These are phyloP conservation scores for Alternaria arbusti DNA, from an alignment of 2,329 filamentous ascomycete genomes.

Conservation along the genomic window DNA sequence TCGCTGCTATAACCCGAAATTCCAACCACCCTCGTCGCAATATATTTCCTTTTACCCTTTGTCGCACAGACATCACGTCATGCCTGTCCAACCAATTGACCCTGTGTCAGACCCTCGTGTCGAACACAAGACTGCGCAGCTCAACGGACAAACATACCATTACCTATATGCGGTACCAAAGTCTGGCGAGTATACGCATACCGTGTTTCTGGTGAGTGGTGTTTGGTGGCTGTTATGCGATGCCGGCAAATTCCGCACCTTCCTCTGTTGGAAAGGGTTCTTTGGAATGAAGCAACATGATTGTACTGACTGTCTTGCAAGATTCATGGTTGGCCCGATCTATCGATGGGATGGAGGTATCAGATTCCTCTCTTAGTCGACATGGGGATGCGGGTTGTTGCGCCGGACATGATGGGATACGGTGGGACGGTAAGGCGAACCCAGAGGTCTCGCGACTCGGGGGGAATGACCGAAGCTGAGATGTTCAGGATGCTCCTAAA, in stretches of 20 bases:
- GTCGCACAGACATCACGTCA: slow-evolving; percentile 36
- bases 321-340: slow-evolving; percentile 83
- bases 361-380: slow-evolving; percentile 80
- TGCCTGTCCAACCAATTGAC: slow-evolving; percentile 67
- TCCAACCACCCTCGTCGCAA: not conserved
- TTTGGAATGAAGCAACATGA: not conserved
- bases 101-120: slow-evolving; percentile 70
- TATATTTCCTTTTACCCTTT: slow-evolving; percentile 6
- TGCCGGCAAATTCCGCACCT: not conserved
- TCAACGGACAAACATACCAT: slow-evolving; percentile 75
- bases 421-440: slow-evolving; percentile 66
- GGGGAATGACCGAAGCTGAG: not conserved
- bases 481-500: slow-evolving; percentile 49
- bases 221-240: not conserved
- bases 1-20: not conserved
- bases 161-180: slow-evolving; percentile 61
- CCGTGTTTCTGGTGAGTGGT: slow-evolving; percentile 59
- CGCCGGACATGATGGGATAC: slow-evolving; percentile 87
- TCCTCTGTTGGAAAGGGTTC: not conserved
- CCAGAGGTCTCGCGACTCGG: not conserved
- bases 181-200: slow-evolving; percentile 54
- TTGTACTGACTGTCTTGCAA: slow-evolving; percentile 25
- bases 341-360: slow-evolving; percentile 85
- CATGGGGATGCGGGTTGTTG: slow-evolving; percentile 78
- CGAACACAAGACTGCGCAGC: slow-evolving; percentile 65